Conservation (phyloP, 2,329 filamentous ascomycete species). For the Drechslerella stenobrocha region DNA sequence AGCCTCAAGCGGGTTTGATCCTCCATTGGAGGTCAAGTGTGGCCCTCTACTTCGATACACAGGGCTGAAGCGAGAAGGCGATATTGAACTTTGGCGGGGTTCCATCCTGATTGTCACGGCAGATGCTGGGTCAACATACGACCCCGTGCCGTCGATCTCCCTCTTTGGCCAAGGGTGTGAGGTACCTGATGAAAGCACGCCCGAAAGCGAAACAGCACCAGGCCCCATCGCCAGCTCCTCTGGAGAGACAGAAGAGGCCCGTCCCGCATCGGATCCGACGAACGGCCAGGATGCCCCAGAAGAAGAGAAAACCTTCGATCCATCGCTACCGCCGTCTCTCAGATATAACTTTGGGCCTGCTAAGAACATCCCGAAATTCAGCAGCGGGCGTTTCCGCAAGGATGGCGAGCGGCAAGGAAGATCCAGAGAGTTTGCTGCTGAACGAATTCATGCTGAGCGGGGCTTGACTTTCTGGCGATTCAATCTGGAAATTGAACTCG, state of each 20-base stretch:
- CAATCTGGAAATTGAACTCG: constrained; percentile 88
- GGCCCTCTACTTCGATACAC: constrained; percentile 88
- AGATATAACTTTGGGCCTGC: constrained; percentile 33
- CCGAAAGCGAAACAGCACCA: constrained; percentile 11
- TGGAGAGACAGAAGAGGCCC: constrained; percentile 22
- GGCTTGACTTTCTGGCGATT: constrained; percentile 97
- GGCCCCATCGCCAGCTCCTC: constrained; percentile 17
- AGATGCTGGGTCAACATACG: constrained; percentile 80
- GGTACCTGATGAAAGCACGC: constrained; percentile 54
- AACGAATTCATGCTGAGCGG: constrained; percentile 78
- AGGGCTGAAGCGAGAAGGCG: constrained; percentile 66
- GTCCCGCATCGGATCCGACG: constrained; percentile 53
- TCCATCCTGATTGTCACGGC: constrained; percentile 93
- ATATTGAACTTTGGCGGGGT: constrained; percentile 86
- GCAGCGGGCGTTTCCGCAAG: constrained; percentile 54
- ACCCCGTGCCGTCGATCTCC: constrained; percentile 73
- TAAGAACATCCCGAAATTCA: constrained; percentile 25
- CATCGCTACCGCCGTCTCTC: constrained; percentile 24
- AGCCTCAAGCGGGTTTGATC: constrained; percentile 75
- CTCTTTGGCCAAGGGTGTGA: constrained; percentile 66
- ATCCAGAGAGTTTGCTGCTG: constrained; percentile 79
- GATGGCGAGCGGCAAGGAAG: constrained; percentile 82
- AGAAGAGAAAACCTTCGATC: constrained; percentile 20
- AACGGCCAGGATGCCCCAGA: constrained; percentile 57
- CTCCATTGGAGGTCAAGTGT: constrained; percentile 81